These are phyloP conservation scores for Phragmites australis DNA, from an alignment of 176 grass and related monocot species.

Conservation along the genomic window DNA sequence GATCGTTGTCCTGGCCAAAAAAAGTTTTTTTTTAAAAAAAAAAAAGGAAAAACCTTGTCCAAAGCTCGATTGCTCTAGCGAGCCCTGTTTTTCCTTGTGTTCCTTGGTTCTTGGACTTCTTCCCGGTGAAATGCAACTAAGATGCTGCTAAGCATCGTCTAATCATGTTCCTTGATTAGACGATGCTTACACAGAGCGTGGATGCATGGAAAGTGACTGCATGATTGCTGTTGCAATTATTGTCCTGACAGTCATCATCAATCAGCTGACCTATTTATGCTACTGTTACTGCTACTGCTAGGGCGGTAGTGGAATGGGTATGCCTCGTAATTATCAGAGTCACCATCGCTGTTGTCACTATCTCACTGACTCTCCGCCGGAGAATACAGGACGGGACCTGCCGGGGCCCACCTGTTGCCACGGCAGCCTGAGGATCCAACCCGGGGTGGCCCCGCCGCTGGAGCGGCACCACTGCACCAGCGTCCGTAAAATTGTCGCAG, in stretches of 20 bases:
- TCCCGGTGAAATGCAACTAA: no score
- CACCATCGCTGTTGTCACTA: background rate
- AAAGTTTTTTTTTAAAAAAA: no score
- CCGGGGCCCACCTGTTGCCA: background rate
- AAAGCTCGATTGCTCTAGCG: no score
- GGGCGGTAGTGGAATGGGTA: background rate
- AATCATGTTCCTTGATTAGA: no score
- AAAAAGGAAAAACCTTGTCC: no score
- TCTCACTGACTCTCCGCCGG: background rate
- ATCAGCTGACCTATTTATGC: background rate
- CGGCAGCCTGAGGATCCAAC: background rate
- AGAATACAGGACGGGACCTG: background rate
- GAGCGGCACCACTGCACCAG: constrained; percentile 31
- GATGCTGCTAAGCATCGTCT: no score
- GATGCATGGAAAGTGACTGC: background rate
- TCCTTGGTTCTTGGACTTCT: no score
- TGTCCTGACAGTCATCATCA: background rate
- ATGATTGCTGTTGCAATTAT: background rate
- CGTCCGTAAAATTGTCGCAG: constrained; percentile 47
- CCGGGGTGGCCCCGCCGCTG: background rate
- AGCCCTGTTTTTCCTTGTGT: no score
- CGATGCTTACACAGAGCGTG: background rate
- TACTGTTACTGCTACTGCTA: background rate
- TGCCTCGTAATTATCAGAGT: constrained; percentile 26
- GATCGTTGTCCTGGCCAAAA: no score